These are phyloP conservation scores for Aspergillus saccharolyticus DNA, from an alignment of 495 filamentous ascomycete genomes.

Conservation along the genomic window DNA sequence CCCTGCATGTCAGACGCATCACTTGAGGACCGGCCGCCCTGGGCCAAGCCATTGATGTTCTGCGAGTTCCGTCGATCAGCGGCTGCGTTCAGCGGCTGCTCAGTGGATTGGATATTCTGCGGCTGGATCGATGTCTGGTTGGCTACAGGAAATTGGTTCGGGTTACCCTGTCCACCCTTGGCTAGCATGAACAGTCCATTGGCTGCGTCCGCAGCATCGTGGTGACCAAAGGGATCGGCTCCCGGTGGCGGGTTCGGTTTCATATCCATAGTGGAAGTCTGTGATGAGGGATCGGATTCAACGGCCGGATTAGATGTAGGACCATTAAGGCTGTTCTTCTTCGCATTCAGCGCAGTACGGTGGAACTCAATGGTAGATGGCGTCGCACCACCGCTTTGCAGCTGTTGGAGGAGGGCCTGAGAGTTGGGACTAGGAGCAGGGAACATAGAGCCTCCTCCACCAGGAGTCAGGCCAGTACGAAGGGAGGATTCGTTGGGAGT, in stretches of 20 bases:
- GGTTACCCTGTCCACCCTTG: slow-evolving; percentile 53
- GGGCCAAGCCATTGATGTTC: slow-evolving; percentile 30
- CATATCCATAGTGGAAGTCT: slow-evolving; percentile 46
- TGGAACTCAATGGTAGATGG: slow-evolving; percentile 93
- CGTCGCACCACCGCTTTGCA: slow-evolving; percentile 78
- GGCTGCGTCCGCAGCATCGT: slow-evolving; percentile 89
- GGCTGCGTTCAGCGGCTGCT: slow-evolving; percentile 25
- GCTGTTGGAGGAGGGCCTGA: slow-evolving; percentile 69
- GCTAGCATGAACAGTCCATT: slow-evolving; percentile 93
- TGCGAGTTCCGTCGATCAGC: slow-evolving; percentile 29
- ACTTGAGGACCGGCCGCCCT: slow-evolving; percentile 53
- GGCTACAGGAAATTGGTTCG: slow-evolving; percentile 48
- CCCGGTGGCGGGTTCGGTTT: slow-evolving; percentile 41
- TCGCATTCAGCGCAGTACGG: slow-evolving; percentile 80
- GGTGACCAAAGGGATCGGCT: slow-evolving; percentile 66
- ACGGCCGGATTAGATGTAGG: slow-evolving; percentile 48
- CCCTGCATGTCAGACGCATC: slow-evolving; percentile 68
- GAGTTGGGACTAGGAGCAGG: slow-evolving; percentile 85
- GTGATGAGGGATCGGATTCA: slow-evolving; percentile 43
- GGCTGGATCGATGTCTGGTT: slow-evolving; percentile 37
- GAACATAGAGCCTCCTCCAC: slow-evolving; percentile 97
- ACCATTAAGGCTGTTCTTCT: slow-evolving; percentile 46
- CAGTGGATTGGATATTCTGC: slow-evolving; percentile 39
- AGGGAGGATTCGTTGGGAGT: slow-evolving; percentile 97
- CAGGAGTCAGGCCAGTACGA: slow-evolving; percentile 86